Percentiles rank a stretch among this genome's conserved stretches.
phyloP scores from a whole-genome alignment of 768 basidiomycete genomes.

The Bullera alba region DNA sequence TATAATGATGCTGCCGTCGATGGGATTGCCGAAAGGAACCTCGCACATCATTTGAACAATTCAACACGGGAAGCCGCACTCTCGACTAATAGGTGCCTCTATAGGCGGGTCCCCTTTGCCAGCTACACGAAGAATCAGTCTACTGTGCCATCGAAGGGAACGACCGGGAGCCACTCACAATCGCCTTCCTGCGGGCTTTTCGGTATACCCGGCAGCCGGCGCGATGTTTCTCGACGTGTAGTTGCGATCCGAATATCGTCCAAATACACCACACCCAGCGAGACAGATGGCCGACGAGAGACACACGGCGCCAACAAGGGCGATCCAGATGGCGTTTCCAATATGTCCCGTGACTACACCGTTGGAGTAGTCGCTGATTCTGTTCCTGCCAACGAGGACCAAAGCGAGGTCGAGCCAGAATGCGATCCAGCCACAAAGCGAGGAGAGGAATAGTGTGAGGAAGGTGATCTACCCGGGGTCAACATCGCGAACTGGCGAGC shows the following conservation, averaged over 20 bases:
- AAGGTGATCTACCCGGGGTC: conserved; percentile 19
- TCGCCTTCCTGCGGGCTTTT: background rate
- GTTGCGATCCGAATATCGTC: conserved; percentile 17
- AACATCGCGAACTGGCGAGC: background rate
- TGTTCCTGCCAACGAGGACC: conserved; percentile 19
- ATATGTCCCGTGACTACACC: conserved; percentile 15
- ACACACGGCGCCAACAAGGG: conserved; percentile 28
- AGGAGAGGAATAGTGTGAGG: conserved; percentile 24
- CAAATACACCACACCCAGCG: conserved; percentile 35
- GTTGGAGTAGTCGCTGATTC: conserved; percentile 19
- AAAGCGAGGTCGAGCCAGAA: conserved; percentile 30
- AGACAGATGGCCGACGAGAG: conserved; percentile 24
- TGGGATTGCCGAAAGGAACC: too few species aligned
- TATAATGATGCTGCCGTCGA: too few species aligned
- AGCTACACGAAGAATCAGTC: too few species aligned
- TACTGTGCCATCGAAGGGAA: too few species aligned
- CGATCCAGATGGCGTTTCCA: conserved; percentile 34
- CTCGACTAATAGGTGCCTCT: too few species aligned
- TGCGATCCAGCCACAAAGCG: conserved; percentile 22
- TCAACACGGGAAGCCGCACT: too few species aligned
- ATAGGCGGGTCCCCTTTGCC: too few species aligned
- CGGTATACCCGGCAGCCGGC: background rate
- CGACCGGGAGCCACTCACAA: too few species aligned
- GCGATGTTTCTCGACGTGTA: background rate
- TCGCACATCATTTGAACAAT: too few species aligned